A percentile compares a stretch with the other conserved stretches of the same genome.
These are phyloP conservation scores for Priceomyces fermenticarens DNA, from an alignment of 805 yeast genomes.

Conservation along the genomic window DNA sequence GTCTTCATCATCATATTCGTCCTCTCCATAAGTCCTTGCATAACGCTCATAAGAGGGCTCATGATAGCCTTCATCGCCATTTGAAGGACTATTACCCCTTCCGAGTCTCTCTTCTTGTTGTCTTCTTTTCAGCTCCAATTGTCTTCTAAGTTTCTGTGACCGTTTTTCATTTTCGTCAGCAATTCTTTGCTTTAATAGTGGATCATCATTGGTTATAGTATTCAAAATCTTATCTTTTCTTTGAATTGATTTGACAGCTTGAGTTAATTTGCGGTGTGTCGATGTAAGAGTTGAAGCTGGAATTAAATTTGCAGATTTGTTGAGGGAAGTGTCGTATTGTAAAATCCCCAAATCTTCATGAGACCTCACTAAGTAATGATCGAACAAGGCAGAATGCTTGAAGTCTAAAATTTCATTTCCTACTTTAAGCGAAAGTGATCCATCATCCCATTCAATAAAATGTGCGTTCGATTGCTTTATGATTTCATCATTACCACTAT, in stretches of 20 bases:
- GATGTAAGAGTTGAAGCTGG: conserved; percentile 89
- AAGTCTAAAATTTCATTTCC: conserved; percentile 89
- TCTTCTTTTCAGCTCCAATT: conserved; percentile 58
- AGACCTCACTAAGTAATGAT: conserved; percentile 68
- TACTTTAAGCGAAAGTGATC: conserved; percentile 76
- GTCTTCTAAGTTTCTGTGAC: conserved; percentile 60
- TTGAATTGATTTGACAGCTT: conserved; percentile 55
- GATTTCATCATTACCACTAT: conserved; percentile 66
- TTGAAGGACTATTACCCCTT: conserved; percentile 37
- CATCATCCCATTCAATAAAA: conserved; percentile 93
- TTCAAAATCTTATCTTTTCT: conserved; percentile 48
- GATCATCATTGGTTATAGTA: conserved; percentile 60
- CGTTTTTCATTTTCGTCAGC: conserved; percentile 61
- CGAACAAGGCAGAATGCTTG: conserved; percentile 58
- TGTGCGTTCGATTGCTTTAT: conserved; percentile 86
- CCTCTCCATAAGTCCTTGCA: conserved; percentile 34
- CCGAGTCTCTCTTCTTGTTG: conserved; percentile 59
- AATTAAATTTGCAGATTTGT: conserved; percentile 66
- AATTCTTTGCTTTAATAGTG: conserved; percentile 62
- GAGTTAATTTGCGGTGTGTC: conserved; percentile 77
- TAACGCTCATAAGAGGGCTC: conserved; percentile 39
- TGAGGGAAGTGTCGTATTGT: conserved; percentile 63
- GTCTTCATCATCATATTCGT: conserved; percentile 38
- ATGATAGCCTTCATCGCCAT: conserved; percentile 8
- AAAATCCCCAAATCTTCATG: conserved; percentile 71